Evolutionary conservation across 257 asterid genomes (phyloP).

Genomic region (Petrea volubilis): DNA sequence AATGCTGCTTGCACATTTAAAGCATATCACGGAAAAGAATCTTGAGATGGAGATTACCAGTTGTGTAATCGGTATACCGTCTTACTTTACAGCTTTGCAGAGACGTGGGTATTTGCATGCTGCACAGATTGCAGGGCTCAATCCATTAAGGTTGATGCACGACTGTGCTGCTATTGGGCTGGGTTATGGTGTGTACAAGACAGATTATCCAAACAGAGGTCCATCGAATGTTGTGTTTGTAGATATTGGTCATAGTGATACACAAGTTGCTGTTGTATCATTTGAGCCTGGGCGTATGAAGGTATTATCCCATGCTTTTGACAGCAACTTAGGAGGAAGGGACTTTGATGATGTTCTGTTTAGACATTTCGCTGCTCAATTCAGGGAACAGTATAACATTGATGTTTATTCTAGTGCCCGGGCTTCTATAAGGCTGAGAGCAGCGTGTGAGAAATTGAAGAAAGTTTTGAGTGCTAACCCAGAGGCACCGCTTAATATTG

Average conservation of each 20-base stretch:
- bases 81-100: slow-evolving; percentile 84
- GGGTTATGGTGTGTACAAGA: slow-evolving; percentile 91
- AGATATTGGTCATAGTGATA: slow-evolving; percentile 94
- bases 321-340: slow-evolving; percentile 86
- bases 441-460: slow-evolving; percentile 91
- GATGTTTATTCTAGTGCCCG: slow-evolving; percentile 83
- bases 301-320: slow-evolving; percentile 84
- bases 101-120: slow-evolving; percentile 86
- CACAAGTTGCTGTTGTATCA: slow-evolving; percentile 82
- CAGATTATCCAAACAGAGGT: slow-evolving; percentile 56
- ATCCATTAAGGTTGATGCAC: slow-evolving; percentile 79
- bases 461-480: slow-evolving; percentile 97
- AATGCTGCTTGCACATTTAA: slow-evolving; percentile 81
- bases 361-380: slow-evolving; percentile 69
- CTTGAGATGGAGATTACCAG: slow-evolving; percentile 56
- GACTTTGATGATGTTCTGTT: slow-evolving; percentile 92
- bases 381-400: slow-evolving; percentile 68
- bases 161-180: slow-evolving; percentile 93
- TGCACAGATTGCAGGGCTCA: slow-evolving; percentile 89
- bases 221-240: slow-evolving; percentile 76
- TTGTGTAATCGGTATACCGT: slow-evolving; percentile 87
- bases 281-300: slow-evolving; percentile 78
- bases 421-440: slow-evolving; percentile 85
- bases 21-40: slow-evolving; percentile 75
- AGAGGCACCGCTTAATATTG: slow-evolving; percentile 90